Evolutionary conservation across 257 asterid genomes (phyloP), one percentile per base, ranked within the genome.

Genomic region (Salvia splendens): DNA sequence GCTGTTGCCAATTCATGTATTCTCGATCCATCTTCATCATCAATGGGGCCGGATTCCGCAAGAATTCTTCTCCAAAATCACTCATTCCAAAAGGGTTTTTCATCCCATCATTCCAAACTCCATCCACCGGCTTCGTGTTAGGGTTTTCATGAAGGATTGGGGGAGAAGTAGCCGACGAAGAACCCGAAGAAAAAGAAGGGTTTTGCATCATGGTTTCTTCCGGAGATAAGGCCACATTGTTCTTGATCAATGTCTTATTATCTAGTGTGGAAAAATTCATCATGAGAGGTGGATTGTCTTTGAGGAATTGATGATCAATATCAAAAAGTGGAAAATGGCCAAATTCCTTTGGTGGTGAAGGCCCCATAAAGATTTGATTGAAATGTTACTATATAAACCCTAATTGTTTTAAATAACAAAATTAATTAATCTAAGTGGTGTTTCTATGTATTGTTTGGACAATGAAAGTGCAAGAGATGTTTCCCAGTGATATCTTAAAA

Each of bases 191-290:
- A 0, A 73, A 64, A 2, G 65, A 65, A 0, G 74, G 47, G 36
- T 79, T 68, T 71, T 68, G 82, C 54, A 65, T 50, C 50, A 53
- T 32, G 3, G 43, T 54, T 24, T 69, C 68, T 49, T 67, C 67
- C 16, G 55, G 12, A 66, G 83, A 63, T 32, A 60, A 38, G 35
- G 68, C 16, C 49, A 53, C 14, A 30, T 17, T 32, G 12, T 69
- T 69, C 65, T 75, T 75, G 45, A 73, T 57, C 45, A 75, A 61
- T 1, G 51, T 11, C 17, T 61, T 38, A 11, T 71, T 68, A 79
- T 73, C 80, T 2, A 69, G 55, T 40, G 70, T 65, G 6, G 43
- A 24, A 24, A 24, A 57, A 45, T 33, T 57, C 24, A 43, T 20
- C 42, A 5, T 5, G 42, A 38, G 6, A 58, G 61, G 49, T 16